Evolutionary conservation across 139 green algal species (phyloP), one percentile per base, ranked within the genome.

Genomic region (Yamagishiella unicocca): DNA sequence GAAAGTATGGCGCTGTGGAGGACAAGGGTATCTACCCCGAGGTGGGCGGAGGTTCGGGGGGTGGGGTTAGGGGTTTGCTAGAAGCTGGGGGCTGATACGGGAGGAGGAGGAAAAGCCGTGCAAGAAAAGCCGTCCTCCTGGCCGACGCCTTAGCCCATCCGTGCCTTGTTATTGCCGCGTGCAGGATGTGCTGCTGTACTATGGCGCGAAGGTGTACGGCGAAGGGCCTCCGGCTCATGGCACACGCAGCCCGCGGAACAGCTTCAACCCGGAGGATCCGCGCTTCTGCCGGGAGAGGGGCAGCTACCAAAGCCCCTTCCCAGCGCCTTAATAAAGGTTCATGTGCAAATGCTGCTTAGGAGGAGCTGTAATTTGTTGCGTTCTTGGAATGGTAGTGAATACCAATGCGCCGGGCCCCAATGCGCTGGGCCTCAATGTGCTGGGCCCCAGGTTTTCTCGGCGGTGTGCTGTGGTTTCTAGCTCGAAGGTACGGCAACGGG

Each of bases 21-120:
- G 96, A 99, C 89, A 97, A 97, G 87, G 97, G 97, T 43, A 98
- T 99, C 66, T 99, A 99, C 87, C 96, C 96, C 10, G 97, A 99
- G 94, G 96, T 97, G n/a, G 8, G n/a, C 10, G 9, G 64, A 9
- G 64, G 64, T 42, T 10, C n/a, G n/a, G n/a, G 22, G n/a, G n/a
- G n/a, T 19, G 29, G 19, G 62, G 62, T 9, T 38, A 7, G 29
- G 62, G 62, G 24, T 2, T 40, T 58, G 50, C 50, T 12, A 58
- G 50, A 17, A 17, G 50, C 12, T 58, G 50, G 50, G 50, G 12
- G 50, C 17, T 58, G 50, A 12, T 12, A 58, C 14, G 50, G 50
- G 17, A 17, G 50, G 50, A 17, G 50, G 50, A 25, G 58, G 19
- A 22, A n/a, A 22, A n/a, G 58, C 29, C 6, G 58, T 67, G 58